Base-by-base conservation (phyloP, 1,284 basidiomycete species). In the Ustilago hordei region DNA sequence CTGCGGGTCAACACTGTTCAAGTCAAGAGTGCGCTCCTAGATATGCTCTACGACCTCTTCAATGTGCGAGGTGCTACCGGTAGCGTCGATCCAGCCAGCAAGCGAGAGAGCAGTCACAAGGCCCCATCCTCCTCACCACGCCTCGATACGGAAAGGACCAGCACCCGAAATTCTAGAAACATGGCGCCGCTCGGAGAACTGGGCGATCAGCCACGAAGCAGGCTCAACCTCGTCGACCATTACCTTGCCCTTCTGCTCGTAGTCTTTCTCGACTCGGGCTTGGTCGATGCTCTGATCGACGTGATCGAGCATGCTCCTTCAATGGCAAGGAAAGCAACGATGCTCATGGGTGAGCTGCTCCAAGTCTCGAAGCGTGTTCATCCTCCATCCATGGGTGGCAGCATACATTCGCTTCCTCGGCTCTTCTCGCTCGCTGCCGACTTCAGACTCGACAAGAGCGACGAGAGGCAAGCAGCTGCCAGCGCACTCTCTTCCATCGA, bases 1-100 rank as follows among this genome's bases (percentile, higher is more conserved):
- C 88, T 99, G 55, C 91, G 91, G 70, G 93, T 98, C 87, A 95
- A 95, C 5, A 93, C 93, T 1, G 88, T 93, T 19, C 92, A 94
- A 57, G 92, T 93, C 60, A 90, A 81, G 54, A 64, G 64, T 36
- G 59, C 71, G 15, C 78, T 98, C 36, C 88, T 99, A 38, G 93
- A 98, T 81, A 92, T 97, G 90, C 93, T 99, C 81, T 96, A 96
- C 84, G 92, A 94, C 75, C 89, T 96, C n/a, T 89, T 99, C 60
- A 93, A 94, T 35, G 76, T 78, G 3, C 68, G 76, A 12, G 69
- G 72, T 17, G 63, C 64, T 5, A 66, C 67, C 0, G 71, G 71
- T 8, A 55, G 67, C 4, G 50, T 64, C 19, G 71, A 78, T 55
- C 71, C 75, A 0, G 75, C 71, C 2, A 77, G 75, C 67, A 77